phyloP scores from a whole-genome alignment of 495 filamentous ascomycete genomes.

The Penicillium waksmanii region DNA sequence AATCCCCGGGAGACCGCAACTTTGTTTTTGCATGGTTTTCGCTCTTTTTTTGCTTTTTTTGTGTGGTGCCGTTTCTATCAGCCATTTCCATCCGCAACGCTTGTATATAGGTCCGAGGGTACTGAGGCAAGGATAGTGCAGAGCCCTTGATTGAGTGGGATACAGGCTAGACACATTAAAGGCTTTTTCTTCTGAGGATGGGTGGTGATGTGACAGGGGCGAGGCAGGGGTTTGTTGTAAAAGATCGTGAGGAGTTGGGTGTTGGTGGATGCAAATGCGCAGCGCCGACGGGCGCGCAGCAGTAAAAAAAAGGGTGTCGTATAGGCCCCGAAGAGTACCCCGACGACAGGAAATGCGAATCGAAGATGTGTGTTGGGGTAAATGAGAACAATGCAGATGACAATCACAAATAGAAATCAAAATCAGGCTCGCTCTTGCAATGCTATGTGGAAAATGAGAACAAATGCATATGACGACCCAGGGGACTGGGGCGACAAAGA shows the following conservation, averaged over 20 bases:
- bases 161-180: conserved; percentile 42
- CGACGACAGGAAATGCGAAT: conserved; percentile 24
- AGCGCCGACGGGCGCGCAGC: conserved; percentile 35
- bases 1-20: conserved; percentile 28
- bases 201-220: conserved; percentile 11
- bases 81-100: conserved; percentile 8
- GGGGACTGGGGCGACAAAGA: conserved; percentile 32
- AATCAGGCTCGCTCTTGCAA: conserved; percentile 55
- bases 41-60: conserved; percentile 42
- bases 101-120: conserved; percentile 6
- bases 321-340: conserved; percentile 2
- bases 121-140: neutral
- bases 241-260: conserved; percentile 31
- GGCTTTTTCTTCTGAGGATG: conserved; percentile 26
- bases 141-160: neutral
- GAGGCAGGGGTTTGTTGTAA: conserved; percentile 25
- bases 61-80: conserved; percentile 24
- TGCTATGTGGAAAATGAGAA: conserved; percentile 48
- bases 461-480: conserved; percentile 47
- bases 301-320: conserved; percentile 21
- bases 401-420: conserved; percentile 45
- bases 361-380: conserved; percentile 15
- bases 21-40: conserved; percentile 35
- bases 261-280: conserved; percentile 32
- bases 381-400: conserved; percentile 17